Base-by-base conservation (phyloP, 192 early-diverging fungal genomes). In the Dissophora globulifera region DNA sequence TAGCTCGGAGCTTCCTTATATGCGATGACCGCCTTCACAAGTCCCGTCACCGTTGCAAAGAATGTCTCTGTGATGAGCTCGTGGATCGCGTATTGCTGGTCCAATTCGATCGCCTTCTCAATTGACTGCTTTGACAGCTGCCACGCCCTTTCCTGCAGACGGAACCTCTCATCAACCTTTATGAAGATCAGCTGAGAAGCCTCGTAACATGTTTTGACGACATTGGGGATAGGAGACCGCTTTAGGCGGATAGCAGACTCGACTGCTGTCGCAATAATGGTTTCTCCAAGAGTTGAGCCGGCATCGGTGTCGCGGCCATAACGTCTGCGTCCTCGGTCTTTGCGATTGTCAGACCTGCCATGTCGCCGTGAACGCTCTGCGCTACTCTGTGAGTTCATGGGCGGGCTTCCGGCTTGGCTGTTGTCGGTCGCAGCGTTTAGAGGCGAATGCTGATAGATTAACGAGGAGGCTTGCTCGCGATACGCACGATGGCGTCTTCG, bases 161-260 rank as follows among this genome's bases (percentile, higher is more conserved):
- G 72, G 42, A 78, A 84, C 29, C 68, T 53, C 41, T 80, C 78
- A 60, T 87, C 85, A n/a, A 87, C 78, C 16, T 61, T 65, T 26
- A 40, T 29, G 0, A 76, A 15, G 8, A 78, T 54, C 13, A 71
- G 43, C 6, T 60, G 58, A 3, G 79, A 75, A 15, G 67, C 65
- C 20, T 62, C 48, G 19, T 78, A 41, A 16, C 69, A 70, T 4
- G 79, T 79, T 20, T 62, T 58, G 41, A 86, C 65, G 16, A 72
- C 75, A 55, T 82, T 82, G 22, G 86, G 86, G 33, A 87, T 70
- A 23, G 86, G 86, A 5, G 84, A 85, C 53, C 82, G 84, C 51
- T 87, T 87, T 2, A 87, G 43, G 11, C 79, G 52, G 17, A 87
- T 79, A 1, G 86, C 86, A 42, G 78, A 71, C 25, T 79, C 62